A percentile compares a stretch with the other conserved stretches of the same genome.
Evolutionary conservation across 2,329 filamentous ascomycete species (phyloP).

Genomic region (Trichophyton rubrum): DNA sequence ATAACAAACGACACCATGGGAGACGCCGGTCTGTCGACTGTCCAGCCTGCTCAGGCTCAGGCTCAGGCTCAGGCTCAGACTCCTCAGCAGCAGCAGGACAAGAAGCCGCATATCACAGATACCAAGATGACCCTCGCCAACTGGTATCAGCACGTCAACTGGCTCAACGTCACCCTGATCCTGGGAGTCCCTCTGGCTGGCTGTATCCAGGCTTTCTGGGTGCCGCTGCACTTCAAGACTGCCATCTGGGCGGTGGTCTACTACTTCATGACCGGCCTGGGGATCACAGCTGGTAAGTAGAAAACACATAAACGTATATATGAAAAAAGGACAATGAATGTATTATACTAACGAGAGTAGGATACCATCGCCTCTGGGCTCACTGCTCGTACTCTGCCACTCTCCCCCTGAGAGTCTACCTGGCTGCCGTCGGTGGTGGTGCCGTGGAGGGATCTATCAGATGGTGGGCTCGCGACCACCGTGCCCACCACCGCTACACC

Average conservation of each 20-base stretch:
- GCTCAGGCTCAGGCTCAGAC: not conserved
- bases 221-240: constrained; percentile 60
- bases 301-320: not conserved
- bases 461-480: constrained; percentile 81
- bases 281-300: constrained; percentile 59
- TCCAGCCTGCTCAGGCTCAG: not conserved
- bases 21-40: not conserved
- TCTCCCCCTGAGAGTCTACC: constrained; percentile 64
- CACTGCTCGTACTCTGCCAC: constrained; percentile 72
- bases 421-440: constrained; percentile 68
- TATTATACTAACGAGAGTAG: constrained; percentile 23
- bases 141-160: constrained; percentile 89
- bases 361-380: constrained; percentile 75
- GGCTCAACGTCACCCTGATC: constrained; percentile 77
- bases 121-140: constrained; percentile 66
- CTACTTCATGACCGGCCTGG: constrained; percentile 73
- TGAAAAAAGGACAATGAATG: too few relatives aligned
- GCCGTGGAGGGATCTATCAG: constrained; percentile 75
- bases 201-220: constrained; percentile 63
- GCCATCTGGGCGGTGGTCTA: constrained; percentile 61
- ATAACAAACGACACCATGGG: not conserved
- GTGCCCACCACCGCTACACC: constrained; percentile 82
- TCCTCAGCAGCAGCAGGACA: not conserved
- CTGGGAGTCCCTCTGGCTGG: constrained; percentile 63
- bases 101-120: constrained; percentile 78